Percentiles rank a stretch among this genome's conserved stretches.
These are phyloP conservation scores for Tillandsia leiboldiana DNA, from an alignment of 176 grass and related monocot species.

Conservation along the genomic window DNA sequence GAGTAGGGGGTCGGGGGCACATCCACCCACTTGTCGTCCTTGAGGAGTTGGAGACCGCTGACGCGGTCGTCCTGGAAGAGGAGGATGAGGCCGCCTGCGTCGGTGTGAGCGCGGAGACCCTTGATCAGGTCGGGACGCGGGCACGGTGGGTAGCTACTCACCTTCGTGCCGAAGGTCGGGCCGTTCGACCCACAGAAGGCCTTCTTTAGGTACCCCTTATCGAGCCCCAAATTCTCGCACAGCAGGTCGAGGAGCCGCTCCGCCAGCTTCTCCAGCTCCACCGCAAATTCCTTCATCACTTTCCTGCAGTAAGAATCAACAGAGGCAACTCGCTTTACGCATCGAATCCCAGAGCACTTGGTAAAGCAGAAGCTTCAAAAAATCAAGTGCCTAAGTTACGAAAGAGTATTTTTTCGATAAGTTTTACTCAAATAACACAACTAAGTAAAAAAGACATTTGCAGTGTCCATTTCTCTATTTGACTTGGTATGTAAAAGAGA, in stretches of 20 bases:
- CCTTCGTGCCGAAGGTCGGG: slow-evolving; percentile 78
- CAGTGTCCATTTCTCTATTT: too few relatives aligned
- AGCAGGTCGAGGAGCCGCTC: slow-evolving; percentile 71
- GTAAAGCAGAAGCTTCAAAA: too few relatives aligned
- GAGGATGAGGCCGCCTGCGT: slow-evolving; percentile 81
- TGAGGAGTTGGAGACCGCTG: slow-evolving; percentile 67
- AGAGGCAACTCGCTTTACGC: too few relatives aligned
- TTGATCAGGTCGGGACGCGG: slow-evolving; percentile 64
- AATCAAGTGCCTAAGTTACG: too few relatives aligned
- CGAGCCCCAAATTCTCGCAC: slow-evolving; percentile 79
- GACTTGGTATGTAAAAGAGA: too few relatives aligned
- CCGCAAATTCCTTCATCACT: slow-evolving; percentile 54
- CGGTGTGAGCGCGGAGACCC: slow-evolving; percentile 79
- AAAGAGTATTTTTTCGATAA: too few relatives aligned
- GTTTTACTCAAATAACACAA: too few relatives aligned
- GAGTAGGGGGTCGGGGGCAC: slow-evolving; percentile 55
- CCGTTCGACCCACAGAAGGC: slow-evolving; percentile 49
- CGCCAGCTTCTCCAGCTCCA: slow-evolving; percentile 57
- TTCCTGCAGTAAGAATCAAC: slow-evolving; percentile 17
- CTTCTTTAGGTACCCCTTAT: slow-evolving; percentile 55
- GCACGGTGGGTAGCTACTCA: slow-evolving; percentile 84
- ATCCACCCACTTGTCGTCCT: slow-evolving; percentile 57
- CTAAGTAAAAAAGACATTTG: too few relatives aligned
- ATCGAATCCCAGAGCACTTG: too few relatives aligned
- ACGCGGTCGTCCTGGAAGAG: slow-evolving; percentile 74